A percentile compares a stretch with the other conserved stretches of the same genome.
Conservation (phyloP, 2,329 filamentous ascomycete genomes). For the Rhexocercosporidium sp. region DNA sequence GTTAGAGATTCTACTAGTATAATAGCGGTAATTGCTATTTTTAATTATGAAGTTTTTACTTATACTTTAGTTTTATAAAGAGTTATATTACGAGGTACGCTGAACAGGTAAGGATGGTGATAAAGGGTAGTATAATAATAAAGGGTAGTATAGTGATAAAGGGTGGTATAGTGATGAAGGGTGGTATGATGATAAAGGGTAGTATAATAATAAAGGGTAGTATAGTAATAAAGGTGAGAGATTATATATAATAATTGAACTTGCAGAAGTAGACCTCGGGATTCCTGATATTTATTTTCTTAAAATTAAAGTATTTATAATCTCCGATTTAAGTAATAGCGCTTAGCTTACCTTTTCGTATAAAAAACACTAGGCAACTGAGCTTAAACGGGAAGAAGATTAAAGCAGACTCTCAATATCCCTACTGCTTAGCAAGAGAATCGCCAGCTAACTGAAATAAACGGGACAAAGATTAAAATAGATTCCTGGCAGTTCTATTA, state of each 20-base stretch:
- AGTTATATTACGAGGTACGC: neutral
- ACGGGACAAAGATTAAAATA: neutral
- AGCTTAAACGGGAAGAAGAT: too few species aligned
- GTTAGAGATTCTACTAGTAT: neutral
- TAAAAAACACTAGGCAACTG: too few species aligned
- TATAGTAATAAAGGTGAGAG: neutral
- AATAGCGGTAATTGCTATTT: neutral
- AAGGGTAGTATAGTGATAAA: neutral
- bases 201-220: neutral
- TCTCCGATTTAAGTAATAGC: too few species aligned
- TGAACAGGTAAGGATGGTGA: too few species aligned
- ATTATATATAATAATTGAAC: too few species aligned
- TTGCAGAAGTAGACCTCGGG: too few species aligned
- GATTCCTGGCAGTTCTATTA: neutral
- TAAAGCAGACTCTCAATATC: conserved; percentile 1
- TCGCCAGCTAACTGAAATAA: neutral
- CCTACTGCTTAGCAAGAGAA: conserved; percentile 6
- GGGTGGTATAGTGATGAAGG: neutral
- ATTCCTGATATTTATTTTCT: neutral
- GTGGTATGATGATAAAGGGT: neutral
- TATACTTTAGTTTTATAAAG: neutral
- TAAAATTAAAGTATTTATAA: neutral
- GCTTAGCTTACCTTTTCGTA: too few species aligned
- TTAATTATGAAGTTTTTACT: neutral
- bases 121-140: neutral